Base-by-base conservation (phyloP, 1,139 yeast species). In the Kurtzmaniella quercitrusa region DNA sequence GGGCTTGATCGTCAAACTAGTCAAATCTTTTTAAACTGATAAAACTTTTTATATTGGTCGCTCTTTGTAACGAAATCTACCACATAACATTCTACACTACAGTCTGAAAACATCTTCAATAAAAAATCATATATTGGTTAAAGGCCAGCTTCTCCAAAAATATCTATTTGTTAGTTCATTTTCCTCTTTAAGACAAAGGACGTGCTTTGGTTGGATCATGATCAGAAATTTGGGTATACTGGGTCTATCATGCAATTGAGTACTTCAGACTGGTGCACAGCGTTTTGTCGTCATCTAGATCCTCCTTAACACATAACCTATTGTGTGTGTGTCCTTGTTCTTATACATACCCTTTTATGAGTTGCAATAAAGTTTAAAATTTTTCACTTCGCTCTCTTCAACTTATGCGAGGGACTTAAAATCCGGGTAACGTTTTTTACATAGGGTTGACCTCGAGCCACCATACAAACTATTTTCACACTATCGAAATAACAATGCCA, bases 191-290 rank as follows among this genome's bases (percentile, higher is more conserved):
- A n/a, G 34, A 9, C 15, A 29, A 29, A 29, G 6, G 15, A 27
- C 5, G 15, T 12, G 15, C 5, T 31, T n/a, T 5, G 14, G 36
- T 9, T 36, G 25, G 19, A 19, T 36, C 41, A 17, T 31, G 52
- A 54, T 70, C 75, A 70, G 75, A 66, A 62, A 66, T 68, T 65
- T 70, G 73, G 75, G 75, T 69, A 65, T 69, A 70, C 73, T 68
- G 65, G 65, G 69, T 70, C 75, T 68, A 60, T 70, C 75, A 70
- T 69, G 58, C 45, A 43, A 54, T 27, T 57, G 70, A 66, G 73
- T 66, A 65, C 70, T 70, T 27, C 75, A 68, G 75, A 69, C 75
- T 70, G 75, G 75, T 70, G 75, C 75, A 70, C 75, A 70, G 75
- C 75, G 71, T 66, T 63, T 67, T 67, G 73, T 69, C 73, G 57